Evolutionary conservation across 1,284 basidiomycete species (phyloP).

Genomic region (Testicularia cyperi): DNA sequence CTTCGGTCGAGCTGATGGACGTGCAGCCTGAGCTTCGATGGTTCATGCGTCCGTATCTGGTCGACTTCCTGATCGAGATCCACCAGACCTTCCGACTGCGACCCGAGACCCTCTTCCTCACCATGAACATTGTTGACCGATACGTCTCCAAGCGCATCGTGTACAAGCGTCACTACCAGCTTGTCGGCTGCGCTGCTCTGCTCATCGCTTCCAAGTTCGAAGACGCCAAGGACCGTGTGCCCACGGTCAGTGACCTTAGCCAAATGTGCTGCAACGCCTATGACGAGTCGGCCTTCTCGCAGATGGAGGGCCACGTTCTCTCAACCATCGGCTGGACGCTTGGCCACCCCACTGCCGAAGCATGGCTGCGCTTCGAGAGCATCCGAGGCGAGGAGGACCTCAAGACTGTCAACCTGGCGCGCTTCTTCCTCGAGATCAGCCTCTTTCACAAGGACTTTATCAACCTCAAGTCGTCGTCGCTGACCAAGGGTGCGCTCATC

Average conservation of each 20-base stretch:
- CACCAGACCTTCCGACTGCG: slow-evolving; percentile 87
- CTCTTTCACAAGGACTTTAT: slow-evolving; percentile 95
- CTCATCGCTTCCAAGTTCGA: slow-evolving; percentile 99
- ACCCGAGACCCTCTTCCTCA: slow-evolving; percentile 96
- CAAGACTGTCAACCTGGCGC: slow-evolving; percentile 87
- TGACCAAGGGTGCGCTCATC: slow-evolving; percentile 83
- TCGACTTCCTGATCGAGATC: slow-evolving; percentile 98
- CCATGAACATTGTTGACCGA: slow-evolving; percentile 97
- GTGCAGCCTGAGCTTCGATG: slow-evolving; percentile 89
- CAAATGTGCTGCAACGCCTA: slow-evolving; percentile 94
- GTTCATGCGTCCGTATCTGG: slow-evolving; percentile 94
- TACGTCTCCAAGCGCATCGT: slow-evolving; percentile 98
- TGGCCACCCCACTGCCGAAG: slow-evolving; percentile 96
- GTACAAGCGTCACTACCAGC: slow-evolving; percentile 98
- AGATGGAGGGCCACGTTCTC: slow-evolving; percentile 82
- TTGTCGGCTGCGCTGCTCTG: slow-evolving; percentile 94
- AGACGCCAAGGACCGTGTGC: slow-evolving; percentile 96
- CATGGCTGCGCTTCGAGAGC: slow-evolving; percentile 77
- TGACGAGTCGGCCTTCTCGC: slow-evolving; percentile 85
- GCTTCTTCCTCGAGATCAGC: slow-evolving; percentile 97
- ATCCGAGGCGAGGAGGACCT: slow-evolving; percentile 68
- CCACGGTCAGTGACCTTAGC: slow-evolving; percentile 86
- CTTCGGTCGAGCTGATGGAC: slow-evolving; percentile 90
- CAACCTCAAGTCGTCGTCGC: slow-evolving; percentile 77
- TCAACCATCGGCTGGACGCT: slow-evolving; percentile 93